Evolutionary conservation across 2,329 filamentous ascomycete genomes (phyloP).

Genomic region (Apiospora koreana): DNA sequence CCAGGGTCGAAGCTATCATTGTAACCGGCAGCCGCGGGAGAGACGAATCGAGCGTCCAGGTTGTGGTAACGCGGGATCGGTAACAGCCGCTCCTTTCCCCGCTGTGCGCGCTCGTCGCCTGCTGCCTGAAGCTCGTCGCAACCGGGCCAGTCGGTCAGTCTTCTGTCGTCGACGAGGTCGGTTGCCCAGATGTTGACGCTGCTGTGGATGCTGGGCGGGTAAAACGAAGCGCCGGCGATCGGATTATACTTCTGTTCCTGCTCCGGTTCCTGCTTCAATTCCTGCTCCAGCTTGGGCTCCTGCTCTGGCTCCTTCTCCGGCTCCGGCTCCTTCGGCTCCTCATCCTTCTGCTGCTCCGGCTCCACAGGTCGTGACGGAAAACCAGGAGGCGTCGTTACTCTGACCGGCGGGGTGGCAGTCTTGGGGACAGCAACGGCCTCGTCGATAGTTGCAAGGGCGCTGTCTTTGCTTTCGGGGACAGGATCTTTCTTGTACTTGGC

Average conservation of each 20-base stretch:
- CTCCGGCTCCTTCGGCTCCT: too few relatives aligned
- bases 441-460: too few relatives aligned
- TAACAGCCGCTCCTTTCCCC: neutral
- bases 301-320: too few relatives aligned
- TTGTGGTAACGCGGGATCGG: neutral
- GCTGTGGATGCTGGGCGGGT: neutral
- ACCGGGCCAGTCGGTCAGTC: neutral
- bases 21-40: neutral
- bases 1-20: neutral
- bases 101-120: neutral
- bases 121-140: neutral
- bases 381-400: too few relatives aligned
- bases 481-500: too few relatives aligned
- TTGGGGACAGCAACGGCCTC: too few relatives aligned
- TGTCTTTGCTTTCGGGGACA: too few relatives aligned
- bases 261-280: too few relatives aligned
- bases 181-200: neutral
- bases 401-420: too few relatives aligned
- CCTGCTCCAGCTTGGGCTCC: too few relatives aligned
- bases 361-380: too few relatives aligned
- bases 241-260: neutral
- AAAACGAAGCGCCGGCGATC: neutral
- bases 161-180: neutral
- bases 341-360: too few relatives aligned
- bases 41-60: neutral